Evolutionary conservation across 192 early-diverging fungal genomes (phyloP), one percentile per base, ranked within the genome.

Genomic region (Chytriomyces confervae): DNA sequence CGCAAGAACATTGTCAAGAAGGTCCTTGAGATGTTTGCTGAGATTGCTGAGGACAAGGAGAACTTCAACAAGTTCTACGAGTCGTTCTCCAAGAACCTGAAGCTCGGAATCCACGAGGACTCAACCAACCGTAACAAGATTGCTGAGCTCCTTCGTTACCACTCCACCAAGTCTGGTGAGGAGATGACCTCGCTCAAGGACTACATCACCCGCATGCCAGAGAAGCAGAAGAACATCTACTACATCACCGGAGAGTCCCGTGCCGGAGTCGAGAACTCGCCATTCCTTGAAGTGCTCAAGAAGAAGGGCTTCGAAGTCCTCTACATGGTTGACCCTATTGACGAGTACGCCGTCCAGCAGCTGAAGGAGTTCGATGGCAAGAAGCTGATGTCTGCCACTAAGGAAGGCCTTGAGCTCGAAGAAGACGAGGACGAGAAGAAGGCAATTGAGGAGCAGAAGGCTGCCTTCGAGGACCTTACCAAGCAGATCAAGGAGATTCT

Each of bases 141-240:
- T 78, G 91, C 97, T 81, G 96, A 99, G 76, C 91, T 98, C 75
- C 92, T 99, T 78, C 94, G 97, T 80, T 99, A 93, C 92, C 85
- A 94, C 94, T 97, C 96, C 77, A 98, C 98, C 91, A 97, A 97
- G 92, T 98, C 97, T 82, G 92, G 91, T 65, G 96, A 98, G 80
- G 96, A 98, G 87, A 85, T 93, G 87, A 97, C 96, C 80, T 98
- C 97, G 68, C 88, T 99, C 85, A 97, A 98, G 93, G 98, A 99
- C 91, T 99, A 99, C 83, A 91, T 98, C 79, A 97, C 95, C 76
- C 98, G 98, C 85, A 99, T 99, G 98, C 94, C 95, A 86, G 96
- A 97, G 90, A 96, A 96, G 93, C 98, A 99, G 88, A 97, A 98
- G 93, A 93, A 95, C 91, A 99, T 99, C 88, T 99, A 98, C 85